Base-by-base conservation (phyloP, 495 filamentous ascomycete species). In the Penicillium longicatenatum region DNA sequence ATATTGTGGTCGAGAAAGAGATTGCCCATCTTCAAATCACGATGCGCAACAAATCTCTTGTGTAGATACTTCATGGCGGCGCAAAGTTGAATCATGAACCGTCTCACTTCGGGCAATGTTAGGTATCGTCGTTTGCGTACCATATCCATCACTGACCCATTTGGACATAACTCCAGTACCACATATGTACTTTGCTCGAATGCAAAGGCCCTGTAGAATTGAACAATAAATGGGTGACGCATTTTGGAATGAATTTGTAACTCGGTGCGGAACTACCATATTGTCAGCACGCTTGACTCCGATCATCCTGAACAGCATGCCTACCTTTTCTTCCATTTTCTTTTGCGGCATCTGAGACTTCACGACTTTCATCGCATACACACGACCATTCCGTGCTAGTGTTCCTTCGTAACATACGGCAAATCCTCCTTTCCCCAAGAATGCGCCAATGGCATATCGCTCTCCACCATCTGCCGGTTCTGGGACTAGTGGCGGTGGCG, bases 121-220 rank as follows among this genome's bases (percentile, higher is more conserved):
- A 98, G 75, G 24, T 85, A 91, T 63, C 88, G 91, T 61, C 95
- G 79, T 64, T 89, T 88, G 68, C 92, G 91, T 45, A 99, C 86
- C 89, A 98, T 96, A 68, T 98, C 95, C 88, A 96, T 96, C 33
- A 99, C 82, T n/a, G 92, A 97, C 0, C 96, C 95, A 67, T 97
- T 97, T 5, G 88, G 87, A 66, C 95, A 98, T 50, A 99, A 72
- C 62, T 99, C 95, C 4, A 99, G 80, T 48, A 97, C 89, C 20
- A 99, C 89, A 63, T 96, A 99, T 51, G 93, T 97, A 69, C 87
- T 92, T 22, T 82, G 82, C 55, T 88, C 80, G 70, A 91, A 98
- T 21, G 92, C 88, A 70, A 99, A 99, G 11, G 95, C 93, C 59
- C 95, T 87, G 63, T 96, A 84, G 65, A 98, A 98, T 58, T 91